Base-by-base conservation (phyloP, 2,329 filamentous ascomycete genomes). In the Alternaria sp. region DNA sequence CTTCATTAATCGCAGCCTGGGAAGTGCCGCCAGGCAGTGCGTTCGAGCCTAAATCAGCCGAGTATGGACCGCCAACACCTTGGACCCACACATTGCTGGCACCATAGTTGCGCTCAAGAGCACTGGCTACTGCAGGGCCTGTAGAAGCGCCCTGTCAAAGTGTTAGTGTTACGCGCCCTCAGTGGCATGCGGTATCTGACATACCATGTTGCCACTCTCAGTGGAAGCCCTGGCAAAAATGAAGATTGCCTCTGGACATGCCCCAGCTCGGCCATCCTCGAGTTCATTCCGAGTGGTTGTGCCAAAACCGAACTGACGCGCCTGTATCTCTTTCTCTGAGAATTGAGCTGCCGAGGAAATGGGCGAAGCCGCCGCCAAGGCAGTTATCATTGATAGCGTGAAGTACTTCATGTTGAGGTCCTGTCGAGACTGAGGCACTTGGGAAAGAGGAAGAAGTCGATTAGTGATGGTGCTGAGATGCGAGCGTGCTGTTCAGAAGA, bases 41-140 rank as follows among this genome's bases (percentile, higher is more conserved):
- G 67, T 82, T 82, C 43, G 73, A 77, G 12, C 61, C 59, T 2
- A 82, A 62, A 13, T 66, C 70, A 5, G 81, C 80, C 0, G 61
- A 63, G 63, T 83, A 83, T 17, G 71, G 67, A 10, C 68, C 71
- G 49, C 81, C 76, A 32, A 83, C 71, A 15, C 75, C 73, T 50
- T 78, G 72, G 5, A 74, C 68, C 68, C 75, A 77, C 36, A 77
- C 64, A 13, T 67, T 57, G 12, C 40, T 50, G 3, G 69, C 70
- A 15, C 73, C 73, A 10, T 74, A 77, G 10, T 66, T 59, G n/a
- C 59, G 40, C 54, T 72, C 53, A 6, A 77, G 69, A 9, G 66
- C 65, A n/a, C 57, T 59, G 13, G 69, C 72, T 13, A 77, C 57
- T 4, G 61, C 61, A 2, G 67, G 69, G 2, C 74, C 75, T 1